phyloP scores from a whole-genome alignment of 2,329 filamentous ascomycete species.

The Penicillium decumbens region DNA sequence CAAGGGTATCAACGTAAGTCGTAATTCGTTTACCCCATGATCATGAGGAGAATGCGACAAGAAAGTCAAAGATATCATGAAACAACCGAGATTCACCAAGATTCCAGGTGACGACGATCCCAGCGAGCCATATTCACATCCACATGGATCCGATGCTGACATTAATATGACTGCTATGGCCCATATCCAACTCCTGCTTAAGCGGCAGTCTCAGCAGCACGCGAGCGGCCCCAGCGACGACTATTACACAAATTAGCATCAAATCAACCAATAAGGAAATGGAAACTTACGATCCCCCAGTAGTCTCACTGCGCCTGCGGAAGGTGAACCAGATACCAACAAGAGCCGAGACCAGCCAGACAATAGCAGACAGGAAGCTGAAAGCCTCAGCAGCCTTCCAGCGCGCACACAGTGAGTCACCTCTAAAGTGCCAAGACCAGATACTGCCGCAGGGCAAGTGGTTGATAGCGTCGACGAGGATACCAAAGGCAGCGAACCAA shows the following conservation, averaged over 20 bases:
- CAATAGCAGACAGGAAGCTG: constrained; percentile 63
- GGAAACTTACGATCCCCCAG: constrained; percentile 18
- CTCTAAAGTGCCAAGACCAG: constrained; percentile 57
- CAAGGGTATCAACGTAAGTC: constrained; percentile 27
- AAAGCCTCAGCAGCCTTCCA: constrained; percentile 71
- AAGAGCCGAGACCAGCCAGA: constrained; percentile 63
- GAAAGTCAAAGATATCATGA: constrained; percentile 9
- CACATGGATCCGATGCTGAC: not conserved
- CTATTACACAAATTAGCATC: not conserved
- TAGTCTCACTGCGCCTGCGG: constrained; percentile 22
- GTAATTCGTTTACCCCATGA: constrained; percentile 18
- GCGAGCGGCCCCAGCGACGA: constrained; percentile 20
- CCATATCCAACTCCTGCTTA: constrained; percentile 1
- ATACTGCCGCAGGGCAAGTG: constrained; percentile 51
- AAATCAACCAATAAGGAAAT: not conserved
- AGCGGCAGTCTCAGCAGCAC: constrained; percentile 3
- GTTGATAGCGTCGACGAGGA: constrained; percentile 57
- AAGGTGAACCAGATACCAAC: constrained; percentile 46
- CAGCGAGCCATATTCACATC: not conserved
- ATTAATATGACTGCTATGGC: not conserved
- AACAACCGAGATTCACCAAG: constrained; percentile 6
- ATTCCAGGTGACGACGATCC: not conserved
- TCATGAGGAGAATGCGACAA: constrained; percentile 14
- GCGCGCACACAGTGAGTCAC: constrained; percentile 56
- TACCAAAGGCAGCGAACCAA: constrained; percentile 67